These are phyloP conservation scores for Athelia sp. DNA, from an alignment of 1,284 basidiomycete genomes.

Conservation along the genomic window DNA sequence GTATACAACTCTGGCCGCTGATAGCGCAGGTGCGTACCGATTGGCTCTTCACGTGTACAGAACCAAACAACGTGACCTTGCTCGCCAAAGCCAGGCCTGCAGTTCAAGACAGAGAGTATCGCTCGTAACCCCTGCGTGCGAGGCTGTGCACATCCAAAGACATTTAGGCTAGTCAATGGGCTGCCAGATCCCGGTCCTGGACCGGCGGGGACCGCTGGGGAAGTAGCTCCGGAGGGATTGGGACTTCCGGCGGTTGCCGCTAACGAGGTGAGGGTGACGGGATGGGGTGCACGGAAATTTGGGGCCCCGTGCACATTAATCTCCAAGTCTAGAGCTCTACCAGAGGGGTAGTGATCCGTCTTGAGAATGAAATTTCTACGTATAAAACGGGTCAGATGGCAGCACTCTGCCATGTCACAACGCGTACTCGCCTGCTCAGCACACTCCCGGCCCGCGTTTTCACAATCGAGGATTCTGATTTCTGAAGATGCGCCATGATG, in stretches of 20 bases:
- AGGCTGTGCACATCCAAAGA: conserved; percentile 94
- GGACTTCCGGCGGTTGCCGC: neutral
- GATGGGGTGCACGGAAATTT: conserved; percentile 80
- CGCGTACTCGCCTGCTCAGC: conserved; percentile 60
- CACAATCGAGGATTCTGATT: conserved; percentile 71
- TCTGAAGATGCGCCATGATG: conserved; percentile 54
- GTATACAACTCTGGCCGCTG: conserved; percentile 14
- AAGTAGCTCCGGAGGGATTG: neutral
- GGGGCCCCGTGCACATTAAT: conserved; percentile 92
- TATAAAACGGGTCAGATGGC: too few species aligned
- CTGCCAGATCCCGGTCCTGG: neutral
- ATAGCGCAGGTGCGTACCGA: conserved; percentile 55
- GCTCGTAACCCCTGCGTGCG: conserved; percentile 90
- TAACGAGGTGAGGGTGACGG: neutral
- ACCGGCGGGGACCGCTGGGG: neutral
- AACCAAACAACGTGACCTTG: conserved; percentile 79
- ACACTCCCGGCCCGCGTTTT: conserved; percentile 88
- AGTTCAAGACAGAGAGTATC: conserved; percentile 84
- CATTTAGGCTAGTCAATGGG: conserved; percentile 68
- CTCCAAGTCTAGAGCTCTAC: conserved; percentile 86
- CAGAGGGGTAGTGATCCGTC: conserved; percentile 89
- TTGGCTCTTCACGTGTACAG: conserved; percentile 80
- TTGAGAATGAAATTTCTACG: conserved; percentile 74
- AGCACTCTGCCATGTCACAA: too few species aligned
- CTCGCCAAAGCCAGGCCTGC: conserved; percentile 59